Evolutionary conservation across 2,329 filamentous ascomycete species (phyloP).

Genomic region (Tricladium varicosporioides): DNA sequence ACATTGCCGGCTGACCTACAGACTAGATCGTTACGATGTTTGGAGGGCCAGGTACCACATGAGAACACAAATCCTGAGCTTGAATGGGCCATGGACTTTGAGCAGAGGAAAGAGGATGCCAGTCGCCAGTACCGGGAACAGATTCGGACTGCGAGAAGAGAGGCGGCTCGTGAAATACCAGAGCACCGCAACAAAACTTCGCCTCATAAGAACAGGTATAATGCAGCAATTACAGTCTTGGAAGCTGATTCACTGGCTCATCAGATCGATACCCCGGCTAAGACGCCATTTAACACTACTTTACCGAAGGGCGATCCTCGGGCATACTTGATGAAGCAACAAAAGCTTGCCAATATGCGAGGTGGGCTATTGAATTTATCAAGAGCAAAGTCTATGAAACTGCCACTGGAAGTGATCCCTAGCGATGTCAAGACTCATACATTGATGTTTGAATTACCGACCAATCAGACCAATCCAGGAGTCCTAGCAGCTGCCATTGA

Average conservation of each 20-base stretch:
- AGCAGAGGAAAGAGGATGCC: constrained; percentile 31
- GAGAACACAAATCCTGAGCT: constrained; percentile 22
- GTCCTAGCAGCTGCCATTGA: constrained; percentile 5
- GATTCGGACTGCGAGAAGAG: constrained; percentile 15
- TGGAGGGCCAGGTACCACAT: background rate
- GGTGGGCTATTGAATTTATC: constrained; percentile 19
- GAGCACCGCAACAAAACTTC: constrained; percentile 16
- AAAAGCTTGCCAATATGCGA: constrained; percentile 20
- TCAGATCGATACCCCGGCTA: background rate
- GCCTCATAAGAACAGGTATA: constrained; percentile 33
- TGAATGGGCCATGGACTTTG: constrained; percentile 34
- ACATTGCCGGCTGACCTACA: constrained; percentile 5
- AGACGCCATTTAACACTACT: constrained; percentile 18
- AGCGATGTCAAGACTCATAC: constrained; percentile 21
- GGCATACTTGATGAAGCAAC: constrained; percentile 32
- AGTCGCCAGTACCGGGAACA: constrained; percentile 30
- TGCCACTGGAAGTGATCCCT: constrained; percentile 31
- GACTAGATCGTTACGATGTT: constrained; percentile 1
- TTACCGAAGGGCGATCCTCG: constrained; percentile 32
- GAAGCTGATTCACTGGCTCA: constrained; percentile 8
- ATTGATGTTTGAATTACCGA: constrained; percentile 18
- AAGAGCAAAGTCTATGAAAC: constrained; percentile 26
- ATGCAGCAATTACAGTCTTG: constrained; percentile 27
- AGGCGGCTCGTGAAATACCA: constrained; percentile 1
- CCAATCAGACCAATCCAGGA: constrained; percentile 11